Conservation (phyloP, 345 rosid genomes). For the Mangifera indica region DNA sequence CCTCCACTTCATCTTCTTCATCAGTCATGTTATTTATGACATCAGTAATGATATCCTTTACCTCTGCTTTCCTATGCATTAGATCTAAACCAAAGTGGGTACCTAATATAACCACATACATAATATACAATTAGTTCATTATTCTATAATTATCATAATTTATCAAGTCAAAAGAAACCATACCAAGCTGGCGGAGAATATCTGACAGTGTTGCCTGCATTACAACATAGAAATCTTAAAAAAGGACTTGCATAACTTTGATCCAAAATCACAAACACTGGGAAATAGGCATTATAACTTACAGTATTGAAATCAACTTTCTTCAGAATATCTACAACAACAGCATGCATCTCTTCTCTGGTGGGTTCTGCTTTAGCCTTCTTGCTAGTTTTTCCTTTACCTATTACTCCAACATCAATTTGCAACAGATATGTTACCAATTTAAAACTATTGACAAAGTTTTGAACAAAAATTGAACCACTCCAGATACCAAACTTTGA, state of each 20-base stretch:
- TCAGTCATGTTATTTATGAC: slow-evolving; percentile 90
- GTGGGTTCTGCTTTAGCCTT: slow-evolving; percentile 70
- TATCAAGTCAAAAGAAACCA: slow-evolving; percentile 6
- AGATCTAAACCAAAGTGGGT: slow-evolving; percentile 68
- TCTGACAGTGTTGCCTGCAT: slow-evolving; percentile 90
- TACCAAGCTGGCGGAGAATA: slow-evolving; percentile 84
- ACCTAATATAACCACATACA: slow-evolving; percentile 41
- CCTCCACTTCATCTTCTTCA: slow-evolving; percentile 68
- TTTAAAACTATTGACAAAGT: not conserved
- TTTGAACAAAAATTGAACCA: not conserved
- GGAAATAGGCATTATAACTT: slow-evolving; percentile 27
- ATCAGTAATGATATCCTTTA: slow-evolving; percentile 83
- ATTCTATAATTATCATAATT: slow-evolving; percentile 3
- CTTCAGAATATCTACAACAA: slow-evolving; percentile 77
- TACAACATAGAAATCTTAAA: not conserved
- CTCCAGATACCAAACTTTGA: slow-evolving; percentile 1
- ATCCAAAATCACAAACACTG: slow-evolving; percentile 2
- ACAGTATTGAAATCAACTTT: slow-evolving; percentile 98
- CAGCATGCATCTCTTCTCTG: slow-evolving; percentile 84
- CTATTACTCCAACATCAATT: slow-evolving; percentile 29
- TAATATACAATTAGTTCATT: slow-evolving; percentile 3
- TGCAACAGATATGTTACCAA: slow-evolving; percentile 4
- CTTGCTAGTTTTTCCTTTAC: slow-evolving; percentile 62
- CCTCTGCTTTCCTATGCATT: slow-evolving; percentile 83
- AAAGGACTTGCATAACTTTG: slow-evolving; percentile 6